These are phyloP conservation scores for Crucibulum laeve DNA, from an alignment of 768 basidiomycete species.

Conservation along the genomic window DNA sequence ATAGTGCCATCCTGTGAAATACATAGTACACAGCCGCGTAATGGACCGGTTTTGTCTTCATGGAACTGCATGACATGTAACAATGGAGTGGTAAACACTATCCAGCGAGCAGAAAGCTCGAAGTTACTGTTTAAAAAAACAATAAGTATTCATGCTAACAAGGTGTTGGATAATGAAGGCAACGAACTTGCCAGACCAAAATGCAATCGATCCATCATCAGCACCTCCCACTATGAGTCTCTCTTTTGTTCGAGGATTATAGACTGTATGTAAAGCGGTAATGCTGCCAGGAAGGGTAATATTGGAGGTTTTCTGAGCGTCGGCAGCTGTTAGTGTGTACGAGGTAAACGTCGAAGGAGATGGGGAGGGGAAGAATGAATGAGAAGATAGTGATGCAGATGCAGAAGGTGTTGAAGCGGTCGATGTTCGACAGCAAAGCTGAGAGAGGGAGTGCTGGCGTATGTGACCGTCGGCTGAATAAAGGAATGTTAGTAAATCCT, in stretches of 20 bases:
- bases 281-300: conserved; percentile 43
- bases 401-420: conserved; percentile 14
- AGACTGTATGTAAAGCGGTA: conserved; percentile 46
- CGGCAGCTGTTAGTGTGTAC: no score
- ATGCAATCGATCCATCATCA: conserved; percentile 72
- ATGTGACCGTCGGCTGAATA: conserved; percentile 50
- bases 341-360: no score
- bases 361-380: no score
- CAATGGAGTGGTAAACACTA: conserved; percentile 66
- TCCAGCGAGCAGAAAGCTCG: conserved; percentile 66
- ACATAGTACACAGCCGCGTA: conserved; percentile 69
- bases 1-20: conserved; percentile 78
- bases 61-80: conserved; percentile 51
- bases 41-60: conserved; percentile 45
- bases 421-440: conserved; percentile 25
- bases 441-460: conserved; percentile 39
- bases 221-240: conserved; percentile 67
- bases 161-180: not conserved
- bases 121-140: conserved; percentile 42
- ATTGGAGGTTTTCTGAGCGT: conserved; percentile 40
- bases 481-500: conserved; percentile 4
- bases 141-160: not conserved
- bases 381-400: conserved; percentile 19
- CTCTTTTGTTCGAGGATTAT: conserved; percentile 57
- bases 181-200: conserved; percentile 67